Base-by-base conservation (phyloP, 176 grass and related monocot genomes). In the Saccharum spontaneum region DNA sequence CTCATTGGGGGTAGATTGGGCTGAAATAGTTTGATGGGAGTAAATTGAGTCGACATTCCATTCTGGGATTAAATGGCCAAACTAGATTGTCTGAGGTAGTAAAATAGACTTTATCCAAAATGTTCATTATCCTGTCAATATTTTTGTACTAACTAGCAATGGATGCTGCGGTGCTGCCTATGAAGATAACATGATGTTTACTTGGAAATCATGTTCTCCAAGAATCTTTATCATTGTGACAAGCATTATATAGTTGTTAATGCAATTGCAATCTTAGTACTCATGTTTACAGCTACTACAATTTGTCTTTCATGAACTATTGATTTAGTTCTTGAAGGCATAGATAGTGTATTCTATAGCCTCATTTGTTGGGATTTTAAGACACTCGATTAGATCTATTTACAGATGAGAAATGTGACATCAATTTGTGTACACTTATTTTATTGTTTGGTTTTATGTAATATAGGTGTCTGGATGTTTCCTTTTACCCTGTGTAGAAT, bases 281-380 rank as follows among this genome's bases (percentile, higher is more conserved):
- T 41, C 30, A 37, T 70, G 62, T 75, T 41, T 75, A 60, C 64
- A 31, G 37, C 75, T 31, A 6, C 36, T 62, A 0, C 14, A 76
- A 70, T 72, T 66, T 41, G 26, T 69, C 17, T 38, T 72, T 38
- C 18, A 57, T 75, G 13, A 82, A 34, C 33, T 54, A 54, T 14
- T 81, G 23, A 68, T 71, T 87, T 82, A 15, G 36, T 80, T 31
- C 20, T 75, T 67, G 23, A 57, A 87, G 9, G 7, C 38, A 67
- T 17, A 22, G 14, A 24, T 44, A 15, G 28, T 49, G 8, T 24
- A 45, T 49, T 49, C 17, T 36, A 28, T 75, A 31, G 13, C 24
- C 15, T 82, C 18, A 61, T 57, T 22, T 78, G 3, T 41, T 80
- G 64, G 8, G 30, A 57, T 3, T 23, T 69, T 36, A 76, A 83